phyloP scores from a whole-genome alignment of 1,284 basidiomycete genomes.

The Boletus smithii region DNA sequence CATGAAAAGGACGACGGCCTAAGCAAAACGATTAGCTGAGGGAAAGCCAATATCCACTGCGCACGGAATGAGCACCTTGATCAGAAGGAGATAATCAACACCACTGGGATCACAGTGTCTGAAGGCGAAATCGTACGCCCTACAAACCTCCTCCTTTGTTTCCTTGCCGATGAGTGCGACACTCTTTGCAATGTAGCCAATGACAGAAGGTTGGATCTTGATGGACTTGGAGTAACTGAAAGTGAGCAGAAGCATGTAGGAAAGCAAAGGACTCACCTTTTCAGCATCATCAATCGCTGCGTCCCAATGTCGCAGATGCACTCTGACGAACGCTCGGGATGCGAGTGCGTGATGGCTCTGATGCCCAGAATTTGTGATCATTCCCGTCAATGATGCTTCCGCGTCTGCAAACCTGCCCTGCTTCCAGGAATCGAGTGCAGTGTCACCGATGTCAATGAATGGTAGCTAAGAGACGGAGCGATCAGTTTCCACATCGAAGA shows the following conservation, averaged over 20 bases:
- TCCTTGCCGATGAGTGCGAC: conserved; percentile 3
- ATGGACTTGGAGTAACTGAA: conserved; percentile 1
- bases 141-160: background rate
- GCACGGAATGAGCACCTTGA: background rate
- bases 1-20: conserved; percentile 8
- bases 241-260: background rate
- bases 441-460: too few species aligned
- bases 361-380: too few species aligned
- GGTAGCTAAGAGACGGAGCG: too few species aligned
- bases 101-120: background rate
- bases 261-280: background rate
- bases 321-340: conserved; percentile 4
- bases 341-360: conserved; percentile 1
- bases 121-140: background rate
- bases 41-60: too few species aligned
- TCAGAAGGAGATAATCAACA: background rate
- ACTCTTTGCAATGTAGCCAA: conserved; percentile 9
- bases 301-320: background rate
- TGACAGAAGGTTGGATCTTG: background rate
- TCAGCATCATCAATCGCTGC: conserved; percentile 8
- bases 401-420: too few species aligned
- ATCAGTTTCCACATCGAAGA: too few species aligned
- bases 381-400: background rate
- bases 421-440: background rate
- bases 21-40: background rate